Base-by-base conservation (phyloP, 306 rosid species). In the Rubus parviflorus region DNA sequence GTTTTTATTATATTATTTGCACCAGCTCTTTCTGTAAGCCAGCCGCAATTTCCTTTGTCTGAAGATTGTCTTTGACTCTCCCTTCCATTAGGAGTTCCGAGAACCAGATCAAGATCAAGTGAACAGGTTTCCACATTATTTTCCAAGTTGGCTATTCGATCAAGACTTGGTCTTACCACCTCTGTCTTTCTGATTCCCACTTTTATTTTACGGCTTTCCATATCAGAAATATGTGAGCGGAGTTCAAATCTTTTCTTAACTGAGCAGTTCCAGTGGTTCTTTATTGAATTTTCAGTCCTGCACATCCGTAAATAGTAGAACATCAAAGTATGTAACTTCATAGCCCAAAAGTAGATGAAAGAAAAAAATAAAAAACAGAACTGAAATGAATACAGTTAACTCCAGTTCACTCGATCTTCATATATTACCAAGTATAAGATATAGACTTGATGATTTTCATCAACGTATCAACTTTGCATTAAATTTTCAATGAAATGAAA, bases 281-380 rank as follows among this genome's bases (percentile, higher is more conserved):
- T 87, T 53, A 87, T 87, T 23, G 82, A 41, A 68, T 84, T 84
- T 63, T 87, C 90, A 25, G 86, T 78, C 86, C 88, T 86, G 79
- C 74, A 81, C 69, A 63, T 17, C 53, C 51, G 5, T 13, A 19
- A 47, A 30, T 30, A 35, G 60, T 17, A 56, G 19, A 6, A 37
- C 12, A 41, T 41, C 17, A 61, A 62, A 69, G 15, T 3, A 70
- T 51, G 30, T 23, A 41, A 72, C 40, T 14, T 6, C 64, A 14
- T 19, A 6, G 19, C 40, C 15, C 0, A 4, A n/a, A 14, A 30
- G 8, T 42, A 4, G 6, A 4, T 42, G 6, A 60, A 11, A 30
- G 6, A 10, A 37, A n/a, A 53, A 10, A 17, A 10, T 7, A 20
- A 37, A 37, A 13, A 15, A 40, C 16, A 30, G 23, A 6, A 30